Conservation (phyloP, 768 basidiomycete species). For the Agrocybe pediades region DNA sequence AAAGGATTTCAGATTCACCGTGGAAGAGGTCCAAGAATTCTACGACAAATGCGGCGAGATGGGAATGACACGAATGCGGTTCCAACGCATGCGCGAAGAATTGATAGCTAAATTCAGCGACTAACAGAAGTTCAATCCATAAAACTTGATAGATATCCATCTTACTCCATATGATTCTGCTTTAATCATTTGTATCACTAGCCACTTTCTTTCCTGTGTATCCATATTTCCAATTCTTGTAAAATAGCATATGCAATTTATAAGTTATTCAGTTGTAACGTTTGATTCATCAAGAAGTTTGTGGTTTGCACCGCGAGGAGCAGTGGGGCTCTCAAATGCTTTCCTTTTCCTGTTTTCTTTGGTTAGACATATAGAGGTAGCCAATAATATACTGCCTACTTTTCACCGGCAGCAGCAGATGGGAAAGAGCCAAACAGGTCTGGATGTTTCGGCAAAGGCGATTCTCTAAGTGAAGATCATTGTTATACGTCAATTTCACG, state of each 20-base stretch:
- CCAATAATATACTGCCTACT: constrained; percentile 47
- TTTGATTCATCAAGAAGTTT: constrained; percentile 62
- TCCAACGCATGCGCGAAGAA: constrained; percentile 65
- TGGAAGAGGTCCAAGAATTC: constrained; percentile 77
- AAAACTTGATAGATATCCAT: not conserved
- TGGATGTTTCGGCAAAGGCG: constrained; percentile 93
- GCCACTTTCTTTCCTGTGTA: not conserved
- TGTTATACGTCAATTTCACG: not conserved
- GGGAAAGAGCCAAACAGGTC: constrained; percentile 96
- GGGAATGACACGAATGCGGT: constrained; percentile 62
- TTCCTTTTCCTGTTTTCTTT: constrained; percentile 61
- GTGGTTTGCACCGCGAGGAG: constrained; percentile 76
- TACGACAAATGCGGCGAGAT: constrained; percentile 77
- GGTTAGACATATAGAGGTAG: constrained; percentile 9
- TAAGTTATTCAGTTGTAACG: not conserved
- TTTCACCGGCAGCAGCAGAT: constrained; percentile 94
- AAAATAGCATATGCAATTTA: too few relatives aligned
- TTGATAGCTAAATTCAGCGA: constrained; percentile 39
- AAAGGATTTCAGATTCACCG: constrained; percentile 66
- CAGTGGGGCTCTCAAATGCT: constrained; percentile 78
- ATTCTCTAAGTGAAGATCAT: constrained; percentile 60
- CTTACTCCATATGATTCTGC: too few relatives aligned
- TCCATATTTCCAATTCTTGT: not conserved
- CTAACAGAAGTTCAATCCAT: too few relatives aligned
- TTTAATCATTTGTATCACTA: not conserved